Conservation (phyloP, 257 asterid species). For the Anisodus tanguticus region DNA sequence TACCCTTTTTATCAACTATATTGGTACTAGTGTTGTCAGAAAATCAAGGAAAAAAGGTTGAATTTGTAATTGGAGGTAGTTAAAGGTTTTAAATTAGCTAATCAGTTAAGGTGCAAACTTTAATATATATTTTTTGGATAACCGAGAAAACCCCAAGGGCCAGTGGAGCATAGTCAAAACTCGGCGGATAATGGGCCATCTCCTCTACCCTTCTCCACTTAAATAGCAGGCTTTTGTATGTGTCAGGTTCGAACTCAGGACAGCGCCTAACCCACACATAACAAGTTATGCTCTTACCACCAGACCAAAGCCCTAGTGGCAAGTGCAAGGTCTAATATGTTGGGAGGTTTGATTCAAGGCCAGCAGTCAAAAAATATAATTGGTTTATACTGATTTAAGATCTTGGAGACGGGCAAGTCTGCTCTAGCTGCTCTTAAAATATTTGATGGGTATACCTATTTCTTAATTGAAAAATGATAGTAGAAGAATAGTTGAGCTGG, state of each 20-base stretch:
- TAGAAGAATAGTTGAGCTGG: conserved; percentile 12
- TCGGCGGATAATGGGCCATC: neutral
- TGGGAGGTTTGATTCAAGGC: too few relatives aligned
- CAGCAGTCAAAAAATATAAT: too few relatives aligned
- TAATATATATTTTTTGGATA: neutral
- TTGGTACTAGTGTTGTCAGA: neutral
- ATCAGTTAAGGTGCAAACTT: neutral
- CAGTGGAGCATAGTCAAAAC: neutral
- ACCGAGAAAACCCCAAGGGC: neutral
- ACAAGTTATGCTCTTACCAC: neutral
- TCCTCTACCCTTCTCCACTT: neutral
- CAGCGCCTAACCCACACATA: neutral
- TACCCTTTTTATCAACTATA: neutral
- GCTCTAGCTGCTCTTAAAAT: neutral
- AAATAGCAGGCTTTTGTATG: neutral
- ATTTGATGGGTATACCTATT: neutral
- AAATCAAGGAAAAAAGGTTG: neutral
- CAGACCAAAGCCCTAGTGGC: neutral
- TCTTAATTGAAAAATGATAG: neutral
- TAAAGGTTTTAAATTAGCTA: neutral
- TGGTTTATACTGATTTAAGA: too few relatives aligned
- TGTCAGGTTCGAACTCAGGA: neutral
- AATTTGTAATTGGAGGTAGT: neutral
- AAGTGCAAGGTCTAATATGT: neutral
- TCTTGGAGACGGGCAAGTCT: too few relatives aligned